Conservation (phyloP, 1,139 yeast genomes). For the Debaryomyces sp. region DNA sequence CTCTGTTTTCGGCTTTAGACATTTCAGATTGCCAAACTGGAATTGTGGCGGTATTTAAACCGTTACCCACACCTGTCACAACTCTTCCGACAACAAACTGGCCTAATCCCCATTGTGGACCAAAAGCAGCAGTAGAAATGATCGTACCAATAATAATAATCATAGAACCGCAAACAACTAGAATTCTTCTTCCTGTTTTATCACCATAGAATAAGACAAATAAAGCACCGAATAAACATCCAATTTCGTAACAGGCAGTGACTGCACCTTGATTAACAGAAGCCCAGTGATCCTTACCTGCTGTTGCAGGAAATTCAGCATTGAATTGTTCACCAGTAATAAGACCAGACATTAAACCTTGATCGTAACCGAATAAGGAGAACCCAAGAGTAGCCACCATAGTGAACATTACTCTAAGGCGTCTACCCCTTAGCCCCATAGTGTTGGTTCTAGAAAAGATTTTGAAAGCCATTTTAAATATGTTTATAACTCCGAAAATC, state of each 20-base stretch:
- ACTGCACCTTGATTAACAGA: conserved; percentile 66
- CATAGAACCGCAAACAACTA: conserved; percentile 40
- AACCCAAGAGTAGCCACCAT: conserved; percentile 64
- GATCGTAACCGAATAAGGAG: conserved; percentile 73
- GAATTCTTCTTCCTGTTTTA: conserved; percentile 47
- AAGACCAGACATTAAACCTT: conserved; percentile 75
- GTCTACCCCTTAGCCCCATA: conserved; percentile 50
- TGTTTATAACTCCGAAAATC: background rate
- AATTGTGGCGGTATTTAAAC: conserved; percentile 36
- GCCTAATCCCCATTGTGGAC: conserved; percentile 56
- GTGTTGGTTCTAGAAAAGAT: conserved; percentile 37
- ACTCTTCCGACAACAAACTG: conserved; percentile 51
- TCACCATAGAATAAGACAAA: conserved; percentile 41
- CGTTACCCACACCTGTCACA: conserved; percentile 47
- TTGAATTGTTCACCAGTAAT: conserved; percentile 64
- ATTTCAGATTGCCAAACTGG: conserved; percentile 46
- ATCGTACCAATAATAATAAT: conserved; percentile 48
- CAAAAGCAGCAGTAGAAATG: conserved; percentile 50
- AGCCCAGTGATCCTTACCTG: conserved; percentile 30
- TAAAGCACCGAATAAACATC: conserved; percentile 73
- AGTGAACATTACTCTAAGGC: conserved; percentile 49
- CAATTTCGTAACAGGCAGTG: conserved; percentile 72
- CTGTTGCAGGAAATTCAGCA: conserved; percentile 57
- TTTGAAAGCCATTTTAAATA: conserved; percentile 4
- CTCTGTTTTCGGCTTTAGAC: conserved; percentile 33